Evolutionary conservation across 495 filamentous ascomycete genomes (phyloP), one percentile per base, ranked within the genome.

Genomic region (Cetradonia linearis): DNA sequence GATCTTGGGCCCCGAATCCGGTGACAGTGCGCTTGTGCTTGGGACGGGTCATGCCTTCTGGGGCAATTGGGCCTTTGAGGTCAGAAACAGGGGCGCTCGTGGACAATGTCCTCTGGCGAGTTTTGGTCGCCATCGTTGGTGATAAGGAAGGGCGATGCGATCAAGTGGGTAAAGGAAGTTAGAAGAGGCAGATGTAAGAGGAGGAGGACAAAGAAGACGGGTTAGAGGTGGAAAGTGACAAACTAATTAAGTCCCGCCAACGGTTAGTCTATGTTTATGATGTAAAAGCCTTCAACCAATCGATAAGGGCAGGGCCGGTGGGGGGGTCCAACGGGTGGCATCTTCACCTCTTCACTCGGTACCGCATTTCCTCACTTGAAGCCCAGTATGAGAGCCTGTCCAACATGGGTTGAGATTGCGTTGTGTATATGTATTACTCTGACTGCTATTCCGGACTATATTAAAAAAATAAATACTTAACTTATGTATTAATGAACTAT

Each of bases 1-100:
- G 97, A 66, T 97, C 92, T 3, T 78, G 74, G 28, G 89, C 79
- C 30, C 91, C 91, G 68, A 96, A 91, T 11, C 93, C 93, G 5
- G 93, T 98, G 64, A 86, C 85, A 18, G 91, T 96, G 55, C 93
- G 82, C 77, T 88, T 95, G 76, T 98, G 93, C 75, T 97, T 97
- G 23, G 93, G 93, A 58, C 92, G 79, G 62, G 74, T 78, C 44
- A 65, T 63, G 66, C 81, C 77, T 16, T 82, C 83, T 5, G 88
- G 88, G 3, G 85, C 86, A 57, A 96, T 78, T 3, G 86, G 86
- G 48, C 88, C 91, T 71, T 87, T 78, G 37, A 96, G 82, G 65
- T 91, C 87, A 44, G 85, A 80, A 65, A 95, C 83, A 36, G 90
- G 91, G 56, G 87, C 86, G 53, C 87, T 83, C 37, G 84, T 85